These are phyloP conservation scores for Melanogaster broomeanus DNA, from an alignment of 768 basidiomycete genomes.

Conservation along the genomic window DNA sequence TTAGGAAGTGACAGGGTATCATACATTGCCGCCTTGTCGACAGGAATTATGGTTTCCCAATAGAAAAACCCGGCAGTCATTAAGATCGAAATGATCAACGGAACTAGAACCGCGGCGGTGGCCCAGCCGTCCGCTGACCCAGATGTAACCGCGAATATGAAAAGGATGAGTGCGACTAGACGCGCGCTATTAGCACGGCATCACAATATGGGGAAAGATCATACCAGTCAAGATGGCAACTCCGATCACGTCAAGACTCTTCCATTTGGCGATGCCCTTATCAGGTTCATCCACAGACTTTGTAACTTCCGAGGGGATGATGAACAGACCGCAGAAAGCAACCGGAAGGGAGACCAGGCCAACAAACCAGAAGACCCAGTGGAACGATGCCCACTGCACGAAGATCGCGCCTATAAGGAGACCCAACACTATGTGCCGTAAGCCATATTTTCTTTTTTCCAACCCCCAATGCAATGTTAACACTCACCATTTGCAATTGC, in stretches of 20 bases:
- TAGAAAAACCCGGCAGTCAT: conserved; percentile 47
- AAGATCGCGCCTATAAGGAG: conserved; percentile 45
- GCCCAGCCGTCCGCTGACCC: conserved; percentile 50
- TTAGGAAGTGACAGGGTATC: conserved; percentile 8
- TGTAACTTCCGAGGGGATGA: conserved; percentile 33
- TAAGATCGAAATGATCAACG: conserved; percentile 47
- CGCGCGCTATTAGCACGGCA: not conserved
- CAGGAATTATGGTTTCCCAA: conserved; percentile 46
- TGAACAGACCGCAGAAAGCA: conserved; percentile 30
- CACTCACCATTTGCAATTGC: conserved; percentile 44
- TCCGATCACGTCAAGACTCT: conserved; percentile 40
- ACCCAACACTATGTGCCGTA: conserved; percentile 36
- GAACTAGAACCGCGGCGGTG: conserved; percentile 43
- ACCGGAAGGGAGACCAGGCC: conserved; percentile 40
- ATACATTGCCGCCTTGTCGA: conserved; percentile 44
- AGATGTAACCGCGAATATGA: conserved; percentile 39
- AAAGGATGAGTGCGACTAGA: conserved; percentile 33
- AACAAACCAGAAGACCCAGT: conserved; percentile 53
- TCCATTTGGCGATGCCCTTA: conserved; percentile 18
- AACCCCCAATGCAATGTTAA: not conserved
- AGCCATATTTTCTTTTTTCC: not conserved
- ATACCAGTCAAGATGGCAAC: conserved; percentile 39
- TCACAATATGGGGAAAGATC: not conserved
- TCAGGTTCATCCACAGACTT: conserved; percentile 2
- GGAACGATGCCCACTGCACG: conserved; percentile 42